Evolutionary conservation across 2,329 filamentous ascomycete species (phyloP).

Genomic region (Venturia nashicola): DNA sequence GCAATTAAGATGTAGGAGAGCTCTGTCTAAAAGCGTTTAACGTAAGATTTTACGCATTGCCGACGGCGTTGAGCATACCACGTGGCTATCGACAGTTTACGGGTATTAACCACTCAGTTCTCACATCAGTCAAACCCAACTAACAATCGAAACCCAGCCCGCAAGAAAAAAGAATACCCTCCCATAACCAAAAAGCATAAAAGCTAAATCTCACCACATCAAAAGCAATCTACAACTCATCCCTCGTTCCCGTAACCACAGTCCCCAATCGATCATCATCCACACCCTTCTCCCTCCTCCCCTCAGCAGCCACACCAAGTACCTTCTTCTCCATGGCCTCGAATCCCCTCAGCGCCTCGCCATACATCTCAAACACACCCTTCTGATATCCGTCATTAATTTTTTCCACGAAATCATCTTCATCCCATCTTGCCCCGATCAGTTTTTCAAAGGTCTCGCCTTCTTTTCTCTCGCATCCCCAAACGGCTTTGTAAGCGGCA

Average conservation of each 20-base stretch:
- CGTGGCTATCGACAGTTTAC: too few relatives aligned
- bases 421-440: slow-evolving; percentile 73
- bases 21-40: too few relatives aligned
- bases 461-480: slow-evolving; percentile 61
- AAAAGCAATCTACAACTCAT: background rate
- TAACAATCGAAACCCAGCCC: too few relatives aligned
- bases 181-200: too few relatives aligned
- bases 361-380: slow-evolving; percentile 67
- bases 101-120: too few relatives aligned
- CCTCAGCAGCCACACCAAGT: slow-evolving; percentile 29
- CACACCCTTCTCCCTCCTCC: slow-evolving; percentile 14
- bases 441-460: slow-evolving; percentile 77
- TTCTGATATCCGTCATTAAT: slow-evolving; percentile 71
- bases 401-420: slow-evolving; percentile 69
- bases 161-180: too few relatives aligned
- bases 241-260: background rate
- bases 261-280: background rate
- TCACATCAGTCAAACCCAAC: too few relatives aligned
- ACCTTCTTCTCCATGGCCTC: slow-evolving; percentile 60
- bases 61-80: too few relatives aligned
- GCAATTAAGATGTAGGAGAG: too few relatives aligned
- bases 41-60: too few relatives aligned
- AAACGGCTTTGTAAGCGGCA: slow-evolving; percentile 90
- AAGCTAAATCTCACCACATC: too few relatives aligned
- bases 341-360: slow-evolving; percentile 63